Base-by-base conservation (phyloP, 2,329 filamentous ascomycete genomes). In the Fusarium sp. region DNA sequence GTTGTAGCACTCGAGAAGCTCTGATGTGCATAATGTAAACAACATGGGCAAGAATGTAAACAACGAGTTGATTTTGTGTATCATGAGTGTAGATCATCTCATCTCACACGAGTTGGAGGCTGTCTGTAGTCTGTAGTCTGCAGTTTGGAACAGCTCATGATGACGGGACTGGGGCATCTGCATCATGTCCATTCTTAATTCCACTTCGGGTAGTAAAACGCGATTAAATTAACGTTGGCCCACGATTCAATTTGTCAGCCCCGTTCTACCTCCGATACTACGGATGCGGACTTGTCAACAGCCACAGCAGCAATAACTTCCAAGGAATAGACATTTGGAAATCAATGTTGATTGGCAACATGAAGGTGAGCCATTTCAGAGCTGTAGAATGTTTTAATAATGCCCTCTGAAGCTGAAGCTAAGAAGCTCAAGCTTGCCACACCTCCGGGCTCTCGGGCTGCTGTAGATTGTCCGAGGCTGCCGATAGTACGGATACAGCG, bases 211-310 rank as follows among this genome's bases (percentile, higher is more conserved):
- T 47, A 64, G 56, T 22, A n/a, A 54, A 44, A 24, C n/a, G 29
- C n/a, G 20, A 22, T 66, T 46, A 47, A 55, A 49, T 63, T 58
- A 55, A 69, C 55, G 59, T 66, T 63, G 59, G 6, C 12, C n/a
- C 34, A 32, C 16, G 24, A 25, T 62, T 46, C 29, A 66, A 71
- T 72, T 71, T 71, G 68, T 71, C 68, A 71, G 68, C 68, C 42
- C 24, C 38, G 29, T 18, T 34, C 12, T 45, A 53, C 34, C 44
- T 50, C 40, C 53, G 32, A 44, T 8, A 15, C 34, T 29, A 22
- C 45, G 30, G 29, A 34, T 24, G 63, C 51, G 40, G 40, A 38
- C 9, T 70, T 43, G 16, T 20, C 38, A 44, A 38, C 22, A 44
- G 56, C 54, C 62, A 66, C 55, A 40, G 20, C 30, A 25, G 3